These are phyloP conservation scores for Rosa lucieae DNA, from an alignment of 306 rosid genomes.

Conservation along the genomic window DNA sequence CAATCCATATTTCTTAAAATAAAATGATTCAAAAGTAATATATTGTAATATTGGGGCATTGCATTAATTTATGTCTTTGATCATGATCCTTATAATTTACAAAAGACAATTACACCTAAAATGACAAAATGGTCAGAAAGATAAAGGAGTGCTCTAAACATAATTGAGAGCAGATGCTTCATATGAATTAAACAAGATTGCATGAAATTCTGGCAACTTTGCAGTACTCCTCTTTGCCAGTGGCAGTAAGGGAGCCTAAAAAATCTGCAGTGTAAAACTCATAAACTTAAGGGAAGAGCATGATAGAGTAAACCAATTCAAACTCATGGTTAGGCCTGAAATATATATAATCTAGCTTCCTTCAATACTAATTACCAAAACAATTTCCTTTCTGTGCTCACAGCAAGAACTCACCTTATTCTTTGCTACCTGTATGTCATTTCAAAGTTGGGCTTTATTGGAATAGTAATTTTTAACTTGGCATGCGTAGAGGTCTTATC, in stretches of 20 bases:
- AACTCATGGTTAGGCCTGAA: conserved; percentile 43
- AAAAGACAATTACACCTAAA: too few relatives aligned
- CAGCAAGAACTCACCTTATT: conserved; percentile 60
- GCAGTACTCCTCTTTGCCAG: conserved; percentile 71
- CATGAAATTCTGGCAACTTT: conserved; percentile 86
- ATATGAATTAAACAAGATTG: conserved; percentile 13
- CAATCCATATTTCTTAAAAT: too few relatives aligned
- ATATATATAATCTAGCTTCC: conserved; percentile 21
- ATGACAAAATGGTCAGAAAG: too few relatives aligned
- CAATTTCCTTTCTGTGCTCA: conserved; percentile 40
- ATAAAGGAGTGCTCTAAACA: too few relatives aligned
- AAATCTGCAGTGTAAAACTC: conserved; percentile 56
- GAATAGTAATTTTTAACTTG: conserved; percentile 73
- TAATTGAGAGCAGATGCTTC: too few relatives aligned
- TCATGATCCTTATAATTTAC: too few relatives aligned
- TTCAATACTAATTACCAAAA: conserved; percentile 18
- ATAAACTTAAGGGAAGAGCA: conserved; percentile 22
- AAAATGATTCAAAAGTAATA: too few relatives aligned
- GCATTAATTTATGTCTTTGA: too few relatives aligned
- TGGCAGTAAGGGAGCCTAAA: conserved; percentile 80
- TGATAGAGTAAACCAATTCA: conserved; percentile 18
- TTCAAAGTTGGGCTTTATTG: conserved; percentile 84
- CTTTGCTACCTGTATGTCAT: conserved; percentile 77
- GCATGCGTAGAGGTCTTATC: conserved; percentile 50
- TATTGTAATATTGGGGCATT: too few relatives aligned